Evolutionary conservation across 2,329 filamentous ascomycete genomes (phyloP), one percentile per base, ranked within the genome.

Genomic region (Penicillium crustosum): DNA sequence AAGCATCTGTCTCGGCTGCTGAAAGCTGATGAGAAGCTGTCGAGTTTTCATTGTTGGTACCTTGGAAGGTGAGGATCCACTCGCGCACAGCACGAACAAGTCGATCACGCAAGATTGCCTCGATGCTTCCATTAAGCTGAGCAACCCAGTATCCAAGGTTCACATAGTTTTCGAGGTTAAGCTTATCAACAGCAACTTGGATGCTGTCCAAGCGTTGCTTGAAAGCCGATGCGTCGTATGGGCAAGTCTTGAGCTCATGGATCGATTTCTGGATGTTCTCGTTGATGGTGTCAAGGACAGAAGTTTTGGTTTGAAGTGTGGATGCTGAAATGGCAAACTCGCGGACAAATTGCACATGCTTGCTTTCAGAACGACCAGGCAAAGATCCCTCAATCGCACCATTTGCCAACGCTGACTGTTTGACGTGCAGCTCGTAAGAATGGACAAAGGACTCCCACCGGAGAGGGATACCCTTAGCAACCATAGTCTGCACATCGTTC

Each of bases 371-470:
- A 49, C 83, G 82, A 64, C 84, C 83, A 12, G 72, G 73, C 66
- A 85, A 77, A 60, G 83, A 66, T 61, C 83, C 75, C 68, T 89
- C 83, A 70, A 89, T 77, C 70, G 81, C 75, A 55, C 83, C 83
- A 66, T 85, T 86, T 21, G 85, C 77, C 41, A 85, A 76, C 53
- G 85, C 82, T 3, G 82, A 78, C 68, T 84, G 85, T 63, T 86
- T 89, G 62, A 93, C 86, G 66, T 93, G 93, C 33, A 97, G 82
- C 73, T 99, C 94, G 73, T 97, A 97, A 2, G 92, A 93, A 73
- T 97, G 93, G 53, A 99, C 91, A 68, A 99, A 97, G 0, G 94
- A 96, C 70, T 99, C 94, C 94, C 94, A 99, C 68, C 92, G 88
- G 29, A 99, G 78, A 1, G 91, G 91, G 31, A 97, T 84, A 58